Conservation (phyloP, 495 filamentous ascomycete genomes). For the Venustampulla echinocandica region DNA sequence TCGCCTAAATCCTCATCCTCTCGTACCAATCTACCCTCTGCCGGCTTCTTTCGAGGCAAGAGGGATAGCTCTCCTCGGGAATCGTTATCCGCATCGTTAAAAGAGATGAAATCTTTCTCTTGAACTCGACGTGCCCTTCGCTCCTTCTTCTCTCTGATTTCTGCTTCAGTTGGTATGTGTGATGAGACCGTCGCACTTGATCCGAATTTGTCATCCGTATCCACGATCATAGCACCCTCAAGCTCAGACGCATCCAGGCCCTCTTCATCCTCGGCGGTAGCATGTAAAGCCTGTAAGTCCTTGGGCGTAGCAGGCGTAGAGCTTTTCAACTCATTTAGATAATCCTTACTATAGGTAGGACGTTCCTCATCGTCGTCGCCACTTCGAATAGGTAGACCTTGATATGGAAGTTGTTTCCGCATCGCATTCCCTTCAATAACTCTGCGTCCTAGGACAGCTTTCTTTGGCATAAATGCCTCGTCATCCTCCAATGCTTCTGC, state of each 20-base stretch:
- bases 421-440: slow-evolving; percentile 64
- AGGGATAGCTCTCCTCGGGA: slow-evolving; percentile 39
- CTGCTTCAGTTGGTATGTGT: slow-evolving; percentile 71
- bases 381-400: slow-evolving; percentile 45
- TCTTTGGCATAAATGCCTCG: slow-evolving; percentile 59
- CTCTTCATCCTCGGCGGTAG: slow-evolving; percentile 39
- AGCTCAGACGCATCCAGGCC: slow-evolving; percentile 43
- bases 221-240: slow-evolving; percentile 55
- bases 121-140: slow-evolving; percentile 70
- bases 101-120: slow-evolving; percentile 71
- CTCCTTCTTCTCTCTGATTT: slow-evolving; percentile 88
- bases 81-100: slow-evolving; percentile 50
- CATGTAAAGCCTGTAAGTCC: slow-evolving; percentile 33
- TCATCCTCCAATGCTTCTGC: slow-evolving; percentile 35
- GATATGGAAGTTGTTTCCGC: slow-evolving; percentile 40
- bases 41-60: slow-evolving; percentile 41
- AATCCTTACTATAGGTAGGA: slow-evolving; percentile 79
- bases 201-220: too few species aligned
- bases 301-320: slow-evolving; percentile 75
- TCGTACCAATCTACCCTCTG: slow-evolving; percentile 64
- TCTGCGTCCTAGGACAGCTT: slow-evolving; percentile 57
- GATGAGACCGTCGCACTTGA: slow-evolving; percentile 4
- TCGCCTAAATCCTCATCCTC: slow-evolving; percentile 95
- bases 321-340: slow-evolving; percentile 72
- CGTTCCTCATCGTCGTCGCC: slow-evolving; percentile 53